These are phyloP conservation scores for Diaporthe ilicicola DNA, from an alignment of 2,329 filamentous ascomycete species.

Conservation along the genomic window DNA sequence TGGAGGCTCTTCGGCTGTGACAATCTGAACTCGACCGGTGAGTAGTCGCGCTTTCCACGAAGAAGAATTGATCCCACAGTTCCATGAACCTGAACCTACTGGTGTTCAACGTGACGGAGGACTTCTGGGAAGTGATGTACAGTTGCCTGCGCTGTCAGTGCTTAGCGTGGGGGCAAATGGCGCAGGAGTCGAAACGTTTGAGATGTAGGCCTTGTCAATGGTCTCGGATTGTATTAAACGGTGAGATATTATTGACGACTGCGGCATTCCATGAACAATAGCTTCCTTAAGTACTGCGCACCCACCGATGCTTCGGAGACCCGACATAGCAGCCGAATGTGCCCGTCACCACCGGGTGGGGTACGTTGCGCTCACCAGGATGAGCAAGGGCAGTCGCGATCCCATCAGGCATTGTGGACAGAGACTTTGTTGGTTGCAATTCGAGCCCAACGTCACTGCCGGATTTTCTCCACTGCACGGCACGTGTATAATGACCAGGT, in stretches of 20 bases:
- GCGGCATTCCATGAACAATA: constrained; percentile 4
- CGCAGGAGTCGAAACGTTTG: not conserved
- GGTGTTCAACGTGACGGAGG: not conserved
- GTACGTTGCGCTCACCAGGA: not conserved
- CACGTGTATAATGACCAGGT: not conserved
- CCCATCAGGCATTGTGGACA: not conserved
- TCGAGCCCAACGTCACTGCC: not conserved
- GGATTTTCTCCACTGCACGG: not conserved
- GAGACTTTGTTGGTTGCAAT: not conserved
- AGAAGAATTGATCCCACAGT: not conserved
- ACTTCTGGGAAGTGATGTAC: not conserved
- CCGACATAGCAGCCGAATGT: not conserved
- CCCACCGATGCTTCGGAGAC: not conserved
- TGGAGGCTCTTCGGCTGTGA: no score
- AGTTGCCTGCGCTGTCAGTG: not conserved
- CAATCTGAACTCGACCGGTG: not conserved
- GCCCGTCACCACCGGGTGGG: not conserved
- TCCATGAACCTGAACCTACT: not conserved
- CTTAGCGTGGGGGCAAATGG: not conserved
- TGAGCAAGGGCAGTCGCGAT: not conserved
- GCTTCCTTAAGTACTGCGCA: not conserved
- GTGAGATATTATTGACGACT: constrained; percentile 15
- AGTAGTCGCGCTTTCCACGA: not conserved
- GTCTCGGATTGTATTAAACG: not conserved
- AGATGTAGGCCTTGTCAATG: not conserved